phyloP scores from a whole-genome alignment of 176 grass and related monocot species.

The Saccharum spontaneum region DNA sequence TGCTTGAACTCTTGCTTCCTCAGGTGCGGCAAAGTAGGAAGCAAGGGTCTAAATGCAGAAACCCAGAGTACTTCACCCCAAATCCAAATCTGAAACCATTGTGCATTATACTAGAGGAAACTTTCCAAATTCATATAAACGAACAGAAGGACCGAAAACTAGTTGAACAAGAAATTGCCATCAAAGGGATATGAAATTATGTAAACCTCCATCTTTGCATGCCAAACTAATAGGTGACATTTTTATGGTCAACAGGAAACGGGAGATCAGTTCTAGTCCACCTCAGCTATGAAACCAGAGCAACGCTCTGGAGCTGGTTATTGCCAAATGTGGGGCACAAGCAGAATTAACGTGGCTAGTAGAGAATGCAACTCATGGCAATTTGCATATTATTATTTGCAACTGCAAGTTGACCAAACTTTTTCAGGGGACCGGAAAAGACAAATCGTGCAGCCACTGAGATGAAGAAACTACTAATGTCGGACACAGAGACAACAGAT shows the following conservation, averaged over 20 bases:
- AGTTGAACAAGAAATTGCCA: neutral
- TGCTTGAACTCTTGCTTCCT: conserved; percentile 32
- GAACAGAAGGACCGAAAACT: neutral
- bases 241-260: neutral
- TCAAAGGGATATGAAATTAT: neutral
- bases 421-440: neutral
- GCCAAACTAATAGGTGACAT: neutral
- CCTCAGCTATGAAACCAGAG: neutral
- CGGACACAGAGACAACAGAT: neutral
- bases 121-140: neutral
- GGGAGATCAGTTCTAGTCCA: neutral
- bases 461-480: conserved; percentile 14
- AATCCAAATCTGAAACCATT: conserved; percentile 53
- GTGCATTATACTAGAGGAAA: conserved; percentile 17
- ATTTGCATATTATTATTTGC: neutral
- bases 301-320: neutral
- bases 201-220: neutral
- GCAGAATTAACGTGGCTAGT: neutral
- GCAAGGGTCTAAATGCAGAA: conserved; percentile 43
- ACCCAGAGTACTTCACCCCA: conserved; percentile 62
- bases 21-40: neutral
- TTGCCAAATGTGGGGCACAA: neutral
- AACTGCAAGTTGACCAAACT: neutral
- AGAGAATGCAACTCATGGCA: neutral
- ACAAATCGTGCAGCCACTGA: neutral